Conservation (phyloP, 2,329 filamentous ascomycete species). For the Eutypella sp. region DNA sequence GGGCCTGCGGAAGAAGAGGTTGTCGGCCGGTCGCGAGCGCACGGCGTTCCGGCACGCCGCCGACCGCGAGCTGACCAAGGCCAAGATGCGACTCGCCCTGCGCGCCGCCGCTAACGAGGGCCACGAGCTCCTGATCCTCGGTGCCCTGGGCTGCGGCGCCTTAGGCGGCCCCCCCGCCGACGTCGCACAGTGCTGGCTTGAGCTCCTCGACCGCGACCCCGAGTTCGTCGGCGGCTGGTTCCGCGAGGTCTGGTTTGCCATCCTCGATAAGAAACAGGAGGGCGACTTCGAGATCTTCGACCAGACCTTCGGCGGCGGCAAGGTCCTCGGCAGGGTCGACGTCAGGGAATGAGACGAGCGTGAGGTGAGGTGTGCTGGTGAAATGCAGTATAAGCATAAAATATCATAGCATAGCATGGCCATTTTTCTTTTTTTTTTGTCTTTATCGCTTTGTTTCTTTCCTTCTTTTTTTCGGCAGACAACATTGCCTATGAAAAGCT, state of each 20-base stretch:
- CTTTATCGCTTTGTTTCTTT: not conserved
- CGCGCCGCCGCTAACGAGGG: slow-evolving; percentile 52
- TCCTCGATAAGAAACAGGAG: slow-evolving; percentile 38
- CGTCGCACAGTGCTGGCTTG: slow-evolving; percentile 58
- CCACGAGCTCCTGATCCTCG: slow-evolving; percentile 58
- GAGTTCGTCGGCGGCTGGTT: slow-evolving; percentile 62
- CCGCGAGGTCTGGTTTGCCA: slow-evolving; percentile 57
- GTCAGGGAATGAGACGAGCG: not conserved
- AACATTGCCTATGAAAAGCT: not conserved
- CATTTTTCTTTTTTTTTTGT: too few relatives aligned
- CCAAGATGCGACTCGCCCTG: slow-evolving; percentile 58
- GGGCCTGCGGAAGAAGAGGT: not conserved
- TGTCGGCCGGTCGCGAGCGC: slow-evolving; percentile 5
- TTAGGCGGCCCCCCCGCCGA: slow-evolving; percentile 58
- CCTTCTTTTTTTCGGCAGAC: not conserved
- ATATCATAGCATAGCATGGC: too few relatives aligned
- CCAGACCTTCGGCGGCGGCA: slow-evolving; percentile 33
- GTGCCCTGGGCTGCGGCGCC: slow-evolving; percentile 64
- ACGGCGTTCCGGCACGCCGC: slow-evolving; percentile 34
- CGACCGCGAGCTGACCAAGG: slow-evolving; percentile 51
- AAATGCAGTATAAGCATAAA: not conserved
- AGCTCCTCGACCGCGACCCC: slow-evolving; percentile 49
- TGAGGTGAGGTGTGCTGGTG: not conserved
- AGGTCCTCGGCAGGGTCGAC: not conserved
- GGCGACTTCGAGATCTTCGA: slow-evolving; percentile 49